Evolutionary conservation across 306 rosid species (phyloP), one percentile per base, ranked within the genome.

Genomic region (Dalbergia cochinchinensis): DNA sequence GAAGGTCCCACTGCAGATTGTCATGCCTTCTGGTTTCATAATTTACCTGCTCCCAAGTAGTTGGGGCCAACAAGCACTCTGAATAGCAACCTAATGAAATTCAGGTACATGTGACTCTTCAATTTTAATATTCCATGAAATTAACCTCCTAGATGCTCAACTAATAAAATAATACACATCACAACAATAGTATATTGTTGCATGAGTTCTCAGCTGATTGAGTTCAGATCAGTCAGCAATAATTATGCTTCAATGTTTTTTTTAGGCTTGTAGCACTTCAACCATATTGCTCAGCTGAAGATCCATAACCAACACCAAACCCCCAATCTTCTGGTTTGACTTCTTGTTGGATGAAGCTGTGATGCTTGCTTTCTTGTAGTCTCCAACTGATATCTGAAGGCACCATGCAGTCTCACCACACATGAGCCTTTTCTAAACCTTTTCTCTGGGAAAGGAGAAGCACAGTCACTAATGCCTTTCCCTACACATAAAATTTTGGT

Each of bases 361-460:
- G 12, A 42, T 11, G 4, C 6, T n/a, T 31, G 11, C 14, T 35
- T 55, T 22, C 64, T 48, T 37, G 34, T 19, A 19, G 11, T 37
- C 73, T 42, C 51, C 42, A 61, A 45, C 42, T 78, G 55, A 63
- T 42, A 65, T 16, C 79, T 60, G 64, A 68, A 62, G 73, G 22
- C 65, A 71, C 61, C 73, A 42, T 53, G 84, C 53, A 47, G 48
- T 74, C 33, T 50, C 76, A 50, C 71, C 75, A 87, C 84, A 86
- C 83, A 84, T 67, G 89, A 90, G 74, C 71, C 88, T 48, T 76
- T 88, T 33, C 81, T 73, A 33, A 71, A 34, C 35, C 37, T 66
- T 71, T 61, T 86, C 62, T 66, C 89, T 66, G 72, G n/a, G 7
- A 75, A 66, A 72, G 71, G 41, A 16, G 65, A 44, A 35, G 51